Evolutionary conservation across 768 basidiomycete genomes (phyloP).

Genomic region (Wakefieldia striispora): DNA sequence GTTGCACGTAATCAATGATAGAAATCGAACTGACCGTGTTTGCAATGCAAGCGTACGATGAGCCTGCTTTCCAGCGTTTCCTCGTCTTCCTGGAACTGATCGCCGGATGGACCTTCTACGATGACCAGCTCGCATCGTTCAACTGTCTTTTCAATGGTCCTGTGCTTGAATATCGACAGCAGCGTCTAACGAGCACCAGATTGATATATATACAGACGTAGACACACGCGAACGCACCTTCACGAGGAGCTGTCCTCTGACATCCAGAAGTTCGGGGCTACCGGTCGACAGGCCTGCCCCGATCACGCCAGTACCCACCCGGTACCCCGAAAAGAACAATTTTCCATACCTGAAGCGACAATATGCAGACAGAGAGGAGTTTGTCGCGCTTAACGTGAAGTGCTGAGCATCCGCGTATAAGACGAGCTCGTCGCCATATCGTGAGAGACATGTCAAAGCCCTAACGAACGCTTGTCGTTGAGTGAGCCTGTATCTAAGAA

Average conservation of each 20-base stretch:
- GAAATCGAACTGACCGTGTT: constrained; percentile 57
- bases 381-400: constrained; percentile 69
- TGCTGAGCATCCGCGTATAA: constrained; percentile 61
- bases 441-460: constrained; percentile 72
- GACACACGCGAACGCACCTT: constrained; percentile 46
- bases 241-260: constrained; percentile 65
- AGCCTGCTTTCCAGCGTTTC: constrained; percentile 72
- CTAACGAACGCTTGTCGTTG: constrained; percentile 62
- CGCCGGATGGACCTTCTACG: constrained; percentile 46
- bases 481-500: constrained; percentile 23
- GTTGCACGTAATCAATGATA: background rate
- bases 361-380: constrained; percentile 80
- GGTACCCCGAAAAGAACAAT: constrained; percentile 70
- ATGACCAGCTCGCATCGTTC: constrained; percentile 76
- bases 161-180: constrained; percentile 70
- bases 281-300: constrained; percentile 14
- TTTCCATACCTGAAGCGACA: constrained; percentile 71
- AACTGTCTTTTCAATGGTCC: constrained; percentile 71
- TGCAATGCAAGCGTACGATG: constrained; percentile 73
- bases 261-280: constrained; percentile 37
- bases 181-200: constrained; percentile 49
- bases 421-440: constrained; percentile 78
- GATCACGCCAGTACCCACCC: constrained; percentile 31
- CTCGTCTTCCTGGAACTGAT: constrained; percentile 33
- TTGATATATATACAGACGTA: constrained; percentile 1